A percentile compares a stretch with the other conserved stretches of the same genome.
Evolutionary conservation across 1,139 yeast genomes (phyloP).

Genomic region (Geotrichum klebahnii): DNA sequence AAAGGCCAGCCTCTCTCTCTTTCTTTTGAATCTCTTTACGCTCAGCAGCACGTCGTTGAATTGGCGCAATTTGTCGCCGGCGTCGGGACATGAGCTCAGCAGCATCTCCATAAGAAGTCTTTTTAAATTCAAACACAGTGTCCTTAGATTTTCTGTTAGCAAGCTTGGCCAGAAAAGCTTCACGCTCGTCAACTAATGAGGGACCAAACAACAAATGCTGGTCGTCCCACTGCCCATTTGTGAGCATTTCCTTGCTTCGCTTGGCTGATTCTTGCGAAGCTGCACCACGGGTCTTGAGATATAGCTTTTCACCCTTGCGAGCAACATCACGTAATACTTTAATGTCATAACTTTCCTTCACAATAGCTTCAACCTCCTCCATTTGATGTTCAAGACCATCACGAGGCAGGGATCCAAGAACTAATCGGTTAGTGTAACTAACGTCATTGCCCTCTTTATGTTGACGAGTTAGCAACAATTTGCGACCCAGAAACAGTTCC

Average conservation of each 20-base stretch:
- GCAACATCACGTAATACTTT: constrained; percentile 65
- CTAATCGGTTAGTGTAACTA: constrained; percentile 71
- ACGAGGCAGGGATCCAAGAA: constrained; percentile 81
- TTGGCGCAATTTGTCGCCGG: constrained; percentile 82
- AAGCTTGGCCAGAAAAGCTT: constrained; percentile 65
- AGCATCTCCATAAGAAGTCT: constrained; percentile 52
- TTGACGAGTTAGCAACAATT: constrained; percentile 52
- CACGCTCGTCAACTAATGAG: constrained; percentile 52
- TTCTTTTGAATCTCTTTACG: constrained; percentile 58
- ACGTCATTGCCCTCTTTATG: constrained; percentile 48
- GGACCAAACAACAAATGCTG: constrained; percentile 72
- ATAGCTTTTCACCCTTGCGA: constrained; percentile 79
- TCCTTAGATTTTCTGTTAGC: constrained; percentile 55
- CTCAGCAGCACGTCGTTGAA: constrained; percentile 74
- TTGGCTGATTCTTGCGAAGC: constrained; percentile 84
- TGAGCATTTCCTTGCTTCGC: constrained; percentile 73
- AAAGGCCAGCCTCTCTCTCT: constrained; percentile 72
- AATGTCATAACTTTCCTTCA: constrained; percentile 68
- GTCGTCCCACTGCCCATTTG: constrained; percentile 82
- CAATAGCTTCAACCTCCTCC: constrained; percentile 64
- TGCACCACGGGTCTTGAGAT: constrained; percentile 76
- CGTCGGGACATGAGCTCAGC: constrained; percentile 82
- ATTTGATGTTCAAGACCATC: constrained; percentile 61
- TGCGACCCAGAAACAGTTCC: constrained; percentile 84
- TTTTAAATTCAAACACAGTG: constrained; percentile 83